phyloP scores from a whole-genome alignment of 345 rosid genomes.

The Boechera retrofracta region DNA sequence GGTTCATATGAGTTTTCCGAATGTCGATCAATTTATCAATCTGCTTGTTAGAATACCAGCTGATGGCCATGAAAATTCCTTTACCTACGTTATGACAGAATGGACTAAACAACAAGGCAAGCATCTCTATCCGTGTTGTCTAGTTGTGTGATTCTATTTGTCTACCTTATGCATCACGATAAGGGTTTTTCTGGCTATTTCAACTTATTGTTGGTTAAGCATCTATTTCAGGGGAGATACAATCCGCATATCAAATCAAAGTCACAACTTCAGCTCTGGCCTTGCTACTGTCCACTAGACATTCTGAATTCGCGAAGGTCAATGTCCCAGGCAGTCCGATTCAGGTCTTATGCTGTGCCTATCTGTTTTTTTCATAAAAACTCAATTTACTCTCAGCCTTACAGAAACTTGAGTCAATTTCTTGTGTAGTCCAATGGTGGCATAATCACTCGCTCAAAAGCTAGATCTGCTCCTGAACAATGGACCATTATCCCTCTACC shows the following conservation, averaged over 20 bases:
- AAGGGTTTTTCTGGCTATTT: slow-evolving; percentile 13
- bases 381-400: slow-evolving; percentile 19
- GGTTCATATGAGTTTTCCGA: slow-evolving; percentile 87
- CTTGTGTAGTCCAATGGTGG: slow-evolving; percentile 62
- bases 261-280: slow-evolving; percentile 88
- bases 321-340: slow-evolving; percentile 75
- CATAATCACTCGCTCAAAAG: slow-evolving; percentile 90
- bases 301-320: slow-evolving; percentile 68
- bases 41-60: slow-evolving; percentile 72
- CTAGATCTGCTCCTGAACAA: slow-evolving; percentile 82
- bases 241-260: slow-evolving; percentile 85
- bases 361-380: neutral
- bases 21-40: slow-evolving; percentile 77
- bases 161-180: slow-evolving; percentile 24
- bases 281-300: slow-evolving; percentile 72
- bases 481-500: slow-evolving; percentile 85
- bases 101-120: slow-evolving; percentile 93
- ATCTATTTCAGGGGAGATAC: slow-evolving; percentile 73
- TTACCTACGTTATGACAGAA: slow-evolving; percentile 82
- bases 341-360: slow-evolving; percentile 56
- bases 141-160: slow-evolving; percentile 22
- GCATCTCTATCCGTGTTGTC: slow-evolving; percentile 28
- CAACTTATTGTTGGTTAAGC: slow-evolving; percentile 28
- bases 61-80: slow-evolving; percentile 66
- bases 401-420: slow-evolving; percentile 27